Evolutionary conservation across 192 early-diverging fungal genomes (phyloP), one percentile per base, ranked within the genome.

Genomic region (Phlyctochytrium arcticum): DNA sequence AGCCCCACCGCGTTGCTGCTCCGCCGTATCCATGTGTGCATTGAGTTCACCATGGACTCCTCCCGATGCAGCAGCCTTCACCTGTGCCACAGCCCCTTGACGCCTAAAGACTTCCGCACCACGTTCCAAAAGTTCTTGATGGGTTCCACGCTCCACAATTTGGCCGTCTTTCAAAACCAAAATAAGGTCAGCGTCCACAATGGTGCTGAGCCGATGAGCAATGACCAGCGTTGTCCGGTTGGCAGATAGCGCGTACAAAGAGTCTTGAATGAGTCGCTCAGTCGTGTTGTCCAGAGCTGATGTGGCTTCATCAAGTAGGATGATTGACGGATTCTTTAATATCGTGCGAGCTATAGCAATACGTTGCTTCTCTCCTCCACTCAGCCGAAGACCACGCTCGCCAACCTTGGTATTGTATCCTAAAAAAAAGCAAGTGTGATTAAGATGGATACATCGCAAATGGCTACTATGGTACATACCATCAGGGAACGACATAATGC

Each of bases 281-380:
- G 96, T 98, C 0, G 76, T 75, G 57, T 72, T 77, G 61, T 79
- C 66, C 44, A 68, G 57, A 19, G 66, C 66, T 23, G 44, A 49
- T 6, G 94, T 96, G 0, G 94, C 95, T 68, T 97, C 96, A 73
- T 98, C 96, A 64, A 96, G 75, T 35, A 95, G 83, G 51, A 95
- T 79, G 34, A 93, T 92, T 24, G 75, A 48, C 6, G 75, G 82
- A 47, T 83, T 74, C 72, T 92, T 93, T 33, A 93, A 54, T 34
- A 93, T 72, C 1, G 91, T 93, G 19, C 91, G 67, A 15, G 90
- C 91, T 71, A 93, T 92, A 19, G 91, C 91, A 6, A 93, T 84
- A 33, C 91, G 75, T 71, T 93, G 91, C 76, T 95, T 94, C 77
- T 97, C 96, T 19, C 93, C 94, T 50, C 94, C 93, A 48, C 85